A percentile compares a stretch with the other conserved stretches of the same genome.
phyloP scores from a whole-genome alignment of 306 rosid species.

The Rubus parviflorus region DNA sequence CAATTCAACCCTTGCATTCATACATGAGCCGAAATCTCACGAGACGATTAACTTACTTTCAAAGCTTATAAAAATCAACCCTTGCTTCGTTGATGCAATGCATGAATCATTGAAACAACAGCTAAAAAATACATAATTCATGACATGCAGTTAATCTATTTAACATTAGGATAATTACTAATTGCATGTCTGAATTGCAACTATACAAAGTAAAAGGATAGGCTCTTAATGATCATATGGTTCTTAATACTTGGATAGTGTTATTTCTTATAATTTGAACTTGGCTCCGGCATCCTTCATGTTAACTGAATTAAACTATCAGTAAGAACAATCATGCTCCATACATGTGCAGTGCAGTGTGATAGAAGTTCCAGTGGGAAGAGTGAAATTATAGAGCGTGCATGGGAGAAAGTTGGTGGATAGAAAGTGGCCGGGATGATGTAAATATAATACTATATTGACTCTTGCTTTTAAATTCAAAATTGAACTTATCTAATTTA shows the following conservation, averaged over 20 bases:
- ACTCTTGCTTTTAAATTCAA: neutral
- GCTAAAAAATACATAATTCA: too few species aligned
- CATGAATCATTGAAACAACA: neutral
- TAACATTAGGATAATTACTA: too few species aligned
- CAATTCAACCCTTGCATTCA: too few species aligned
- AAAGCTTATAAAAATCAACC: too few species aligned
- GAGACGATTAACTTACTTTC: too few species aligned
- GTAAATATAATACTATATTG: neutral
- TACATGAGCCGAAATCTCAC: too few species aligned
- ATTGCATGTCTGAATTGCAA: too few species aligned
- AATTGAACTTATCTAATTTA: neutral
- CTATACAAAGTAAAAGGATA: too few species aligned
- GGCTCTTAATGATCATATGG: too few species aligned
- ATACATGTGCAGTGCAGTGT: neutral
- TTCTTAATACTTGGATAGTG: too few species aligned
- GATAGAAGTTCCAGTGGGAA: neutral
- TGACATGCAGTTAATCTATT: too few species aligned
- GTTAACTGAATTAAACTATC: neutral
- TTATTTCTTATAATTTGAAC: too few species aligned
- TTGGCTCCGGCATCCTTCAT: neutral
- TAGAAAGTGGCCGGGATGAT: neutral
- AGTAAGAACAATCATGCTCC: neutral
- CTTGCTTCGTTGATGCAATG: neutral
- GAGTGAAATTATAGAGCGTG: neutral
- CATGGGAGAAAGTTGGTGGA: neutral